These are phyloP conservation scores for Golubevia sp. DNA, from an alignment of 1,284 basidiomycete species.

Conservation along the genomic window DNA sequence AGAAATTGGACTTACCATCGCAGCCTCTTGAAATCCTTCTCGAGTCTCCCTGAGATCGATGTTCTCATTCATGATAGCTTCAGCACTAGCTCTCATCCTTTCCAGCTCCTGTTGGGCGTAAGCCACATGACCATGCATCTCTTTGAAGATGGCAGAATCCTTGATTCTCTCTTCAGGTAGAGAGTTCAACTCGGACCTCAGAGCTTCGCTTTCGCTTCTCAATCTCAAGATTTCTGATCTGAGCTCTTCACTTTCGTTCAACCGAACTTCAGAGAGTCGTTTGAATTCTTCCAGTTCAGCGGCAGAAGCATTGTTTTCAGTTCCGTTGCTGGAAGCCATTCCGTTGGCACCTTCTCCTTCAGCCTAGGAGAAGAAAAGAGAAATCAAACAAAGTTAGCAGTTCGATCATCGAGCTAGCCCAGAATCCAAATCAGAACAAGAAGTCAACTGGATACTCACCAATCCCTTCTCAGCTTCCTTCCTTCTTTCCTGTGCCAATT, in stretches of 20 bases:
- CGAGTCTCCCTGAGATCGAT: slow-evolving; percentile 41
- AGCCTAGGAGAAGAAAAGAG: slow-evolving; percentile 6
- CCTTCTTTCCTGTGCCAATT: slow-evolving; percentile 8
- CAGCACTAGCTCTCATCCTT: slow-evolving; percentile 7
- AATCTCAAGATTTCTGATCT: slow-evolving; percentile 16
- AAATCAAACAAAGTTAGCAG: neutral
- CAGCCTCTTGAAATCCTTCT: slow-evolving; percentile 14
- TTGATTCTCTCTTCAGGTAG: slow-evolving; percentile 19
- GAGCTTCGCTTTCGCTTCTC: slow-evolving; percentile 11
- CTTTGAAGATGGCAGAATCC: slow-evolving; percentile 14
- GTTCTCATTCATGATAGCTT: slow-evolving; percentile 34
- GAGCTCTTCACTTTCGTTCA: slow-evolving; percentile 14
- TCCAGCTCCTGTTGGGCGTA: slow-evolving; percentile 18
- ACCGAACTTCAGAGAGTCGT: slow-evolving; percentile 14
- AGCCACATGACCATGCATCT: slow-evolving; percentile 16
- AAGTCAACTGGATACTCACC: neutral
- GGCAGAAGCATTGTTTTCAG: slow-evolving; percentile 1
- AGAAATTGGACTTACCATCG: slow-evolving; percentile 4
- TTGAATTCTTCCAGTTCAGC: slow-evolving; percentile 16
- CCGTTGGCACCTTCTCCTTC: neutral
- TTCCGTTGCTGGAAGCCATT: slow-evolving; percentile 1
- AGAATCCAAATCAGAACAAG: slow-evolving; percentile 2
- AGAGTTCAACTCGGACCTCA: slow-evolving; percentile 8
- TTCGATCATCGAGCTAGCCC: neutral
- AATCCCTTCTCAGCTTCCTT: slow-evolving; percentile 10